These are phyloP conservation scores for Geotrichum klebahnii DNA, from an alignment of 1,139 yeast genomes.

Conservation along the genomic window DNA sequence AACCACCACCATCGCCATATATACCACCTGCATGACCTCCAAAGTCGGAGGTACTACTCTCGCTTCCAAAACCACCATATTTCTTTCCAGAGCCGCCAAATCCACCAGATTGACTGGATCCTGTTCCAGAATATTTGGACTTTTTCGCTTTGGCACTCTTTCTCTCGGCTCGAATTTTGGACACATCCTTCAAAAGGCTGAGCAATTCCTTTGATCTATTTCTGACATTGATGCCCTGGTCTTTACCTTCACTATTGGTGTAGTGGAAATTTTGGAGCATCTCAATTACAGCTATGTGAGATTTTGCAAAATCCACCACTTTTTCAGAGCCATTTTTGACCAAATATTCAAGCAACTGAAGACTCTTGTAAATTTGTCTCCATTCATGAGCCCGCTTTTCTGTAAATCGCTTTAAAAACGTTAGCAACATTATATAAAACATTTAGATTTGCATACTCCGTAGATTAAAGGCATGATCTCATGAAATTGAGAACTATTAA, in stretches of 20 bases:
- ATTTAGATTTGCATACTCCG: conserved; percentile 28
- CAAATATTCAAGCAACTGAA: conserved; percentile 85
- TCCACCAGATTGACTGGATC: conserved; percentile 39
- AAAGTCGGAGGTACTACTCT: conserved; percentile 38
- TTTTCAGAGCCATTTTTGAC: conserved; percentile 91
- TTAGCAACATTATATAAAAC: conserved; percentile 13
- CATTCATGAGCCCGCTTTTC: conserved; percentile 95
- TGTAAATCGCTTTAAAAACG: conserved; percentile 56
- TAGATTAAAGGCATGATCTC: conserved; percentile 48
- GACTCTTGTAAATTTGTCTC: conserved; percentile 94
- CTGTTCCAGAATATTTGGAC: conserved; percentile 49
- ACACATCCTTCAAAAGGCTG: conserved; percentile 70
- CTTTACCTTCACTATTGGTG: conserved; percentile 89
- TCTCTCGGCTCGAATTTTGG: conserved; percentile 72
- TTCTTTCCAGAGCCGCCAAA: conserved; percentile 41
- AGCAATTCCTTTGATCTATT: conserved; percentile 79
- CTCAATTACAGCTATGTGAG: conserved; percentile 74
- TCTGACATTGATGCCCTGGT: conserved; percentile 93
- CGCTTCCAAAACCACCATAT: conserved; percentile 43
- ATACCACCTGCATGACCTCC: conserved; percentile 49
- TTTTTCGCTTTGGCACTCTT: conserved; percentile 80
- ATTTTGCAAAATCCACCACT: conserved; percentile 89
- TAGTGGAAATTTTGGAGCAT: conserved; percentile 93
- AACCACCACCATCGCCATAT: conserved; percentile 79
- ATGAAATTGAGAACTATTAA: conserved; percentile 41